Conservation (phyloP, 2,329 filamentous ascomycete genomes). For the Escovopsis sp. region DNA sequence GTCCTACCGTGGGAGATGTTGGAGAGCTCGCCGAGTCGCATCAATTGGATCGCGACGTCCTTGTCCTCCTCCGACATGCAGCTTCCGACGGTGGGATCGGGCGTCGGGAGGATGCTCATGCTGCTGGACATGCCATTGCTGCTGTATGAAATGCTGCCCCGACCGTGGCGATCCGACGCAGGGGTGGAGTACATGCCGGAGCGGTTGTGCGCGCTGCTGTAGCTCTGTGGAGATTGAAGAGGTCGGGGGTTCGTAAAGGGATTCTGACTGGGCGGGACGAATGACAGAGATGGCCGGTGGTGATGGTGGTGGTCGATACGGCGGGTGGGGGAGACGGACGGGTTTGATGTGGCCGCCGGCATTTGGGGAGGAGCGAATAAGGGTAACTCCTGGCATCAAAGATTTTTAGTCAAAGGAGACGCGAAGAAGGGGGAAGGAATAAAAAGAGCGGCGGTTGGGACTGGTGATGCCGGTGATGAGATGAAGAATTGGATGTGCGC, state of each 20-base stretch:
- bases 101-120: constrained; percentile 63
- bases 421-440: no score
- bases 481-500: neutral
- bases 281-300: constrained; percentile 59
- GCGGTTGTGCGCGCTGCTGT: constrained; percentile 34
- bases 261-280: constrained; percentile 60
- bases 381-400: constrained; percentile 61
- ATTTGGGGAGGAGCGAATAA: constrained; percentile 91
- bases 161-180: constrained; percentile 47
- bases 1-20: constrained; percentile 88
- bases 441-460: constrained; percentile 2
- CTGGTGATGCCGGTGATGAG: no score
- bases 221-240: constrained; percentile 73
- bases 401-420: constrained; percentile 15
- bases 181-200: constrained; percentile 49
- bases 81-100: constrained; percentile 92
- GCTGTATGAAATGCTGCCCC: constrained; percentile 45
- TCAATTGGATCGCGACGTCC: constrained; percentile 91
- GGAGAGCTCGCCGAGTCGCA: constrained; percentile 86
- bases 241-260: constrained; percentile 65
- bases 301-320: constrained; percentile 44
- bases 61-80: constrained; percentile 90
- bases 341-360: constrained; percentile 86
- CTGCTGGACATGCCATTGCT: constrained; percentile 23
- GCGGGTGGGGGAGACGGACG: constrained; percentile 86